phyloP scores from a whole-genome alignment of 2,329 filamentous ascomycete genomes.

The Hypoxylon sp. region DNA sequence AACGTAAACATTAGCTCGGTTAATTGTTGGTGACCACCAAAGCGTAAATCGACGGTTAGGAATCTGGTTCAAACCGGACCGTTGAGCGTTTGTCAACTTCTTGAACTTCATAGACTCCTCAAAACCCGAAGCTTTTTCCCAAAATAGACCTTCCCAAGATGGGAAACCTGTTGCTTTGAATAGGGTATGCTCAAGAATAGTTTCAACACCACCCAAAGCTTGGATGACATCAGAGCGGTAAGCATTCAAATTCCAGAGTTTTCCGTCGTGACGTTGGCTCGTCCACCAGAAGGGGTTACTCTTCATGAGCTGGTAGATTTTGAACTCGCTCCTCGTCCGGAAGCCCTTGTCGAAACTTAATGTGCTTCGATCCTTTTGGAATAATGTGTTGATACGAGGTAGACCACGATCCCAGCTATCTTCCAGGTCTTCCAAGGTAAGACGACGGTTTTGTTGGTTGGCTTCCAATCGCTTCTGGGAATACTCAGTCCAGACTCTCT shows the following conservation, averaged over 20 bases:
- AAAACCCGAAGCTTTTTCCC: slow-evolving; percentile 73
- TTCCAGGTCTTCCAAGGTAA: slow-evolving; percentile 95
- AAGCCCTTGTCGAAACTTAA: slow-evolving; percentile 99
- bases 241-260: slow-evolving; percentile 95
- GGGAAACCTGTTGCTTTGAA: slow-evolving; percentile 98
- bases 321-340: slow-evolving; percentile 94
- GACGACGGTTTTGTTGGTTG: slow-evolving; percentile 92
- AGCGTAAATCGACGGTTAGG: slow-evolving; percentile 97
- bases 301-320: slow-evolving; percentile 98
- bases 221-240: slow-evolving; percentile 98
- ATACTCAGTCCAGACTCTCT: slow-evolving; percentile 99
- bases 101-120: slow-evolving; percentile 91
- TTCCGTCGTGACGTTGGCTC: slow-evolving; percentile 94
- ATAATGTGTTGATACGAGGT: slow-evolving; percentile 96
- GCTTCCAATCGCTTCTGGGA: slow-evolving; percentile 97
- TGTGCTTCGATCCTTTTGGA: slow-evolving; percentile 97
- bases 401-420: slow-evolving; percentile 98
- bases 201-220: slow-evolving; percentile 94
- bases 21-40: slow-evolving; percentile 96
- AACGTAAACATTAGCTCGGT: slow-evolving; percentile 96
- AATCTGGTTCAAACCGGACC: slow-evolving; percentile 97
- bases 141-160: slow-evolving; percentile 93
- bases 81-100: slow-evolving; percentile 96
- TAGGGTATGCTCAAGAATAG: slow-evolving; percentile 93
- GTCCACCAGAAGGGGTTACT: slow-evolving; percentile 99